phyloP scores from a whole-genome alignment of 2,329 filamentous ascomycete species.

The Parascedosporium putredinis region DNA sequence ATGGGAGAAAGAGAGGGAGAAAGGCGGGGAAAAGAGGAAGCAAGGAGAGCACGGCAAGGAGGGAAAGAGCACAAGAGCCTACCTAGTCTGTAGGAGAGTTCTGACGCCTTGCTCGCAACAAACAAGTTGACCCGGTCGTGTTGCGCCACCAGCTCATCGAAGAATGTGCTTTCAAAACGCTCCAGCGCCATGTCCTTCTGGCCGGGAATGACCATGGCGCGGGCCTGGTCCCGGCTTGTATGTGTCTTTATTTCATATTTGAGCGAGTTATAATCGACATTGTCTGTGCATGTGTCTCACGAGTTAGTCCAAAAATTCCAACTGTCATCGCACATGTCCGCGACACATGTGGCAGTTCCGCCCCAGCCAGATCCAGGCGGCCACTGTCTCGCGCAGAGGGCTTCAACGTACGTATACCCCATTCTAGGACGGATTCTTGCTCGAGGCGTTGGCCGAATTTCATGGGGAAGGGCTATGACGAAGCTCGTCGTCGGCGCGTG shows the following conservation, averaged over 20 bases:
- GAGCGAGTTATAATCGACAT: conserved; percentile 81
- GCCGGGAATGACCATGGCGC: conserved; percentile 64
- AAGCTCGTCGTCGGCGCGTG: not conserved
- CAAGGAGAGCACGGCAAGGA: no score
- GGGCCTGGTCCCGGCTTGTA: conserved; percentile 60
- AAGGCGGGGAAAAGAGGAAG: no score
- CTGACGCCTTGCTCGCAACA: conserved; percentile 68
- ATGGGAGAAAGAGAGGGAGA: no score
- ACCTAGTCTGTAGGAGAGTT: conserved; percentile 62
- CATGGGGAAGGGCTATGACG: conserved; percentile 34
- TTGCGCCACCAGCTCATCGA: conserved; percentile 58
- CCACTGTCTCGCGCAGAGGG: no score
- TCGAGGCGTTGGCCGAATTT: conserved; percentile 69
- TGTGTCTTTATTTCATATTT: conserved; percentile 76
- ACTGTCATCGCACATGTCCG: conserved; percentile 7
- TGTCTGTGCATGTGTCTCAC: conserved; percentile 40
- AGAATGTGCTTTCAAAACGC: conserved; percentile 63
- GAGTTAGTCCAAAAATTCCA: not conserved
- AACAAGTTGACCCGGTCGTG: conserved; percentile 72
- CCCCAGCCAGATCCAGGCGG: no score
- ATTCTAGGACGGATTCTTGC: conserved; percentile 69
- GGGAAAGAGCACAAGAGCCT: no score
- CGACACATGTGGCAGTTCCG: no score
- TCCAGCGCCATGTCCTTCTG: conserved; percentile 47
- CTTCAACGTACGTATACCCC: conserved; percentile 63